Evolutionary conservation across 2,329 filamentous ascomycete genomes (phyloP).

Genomic region (Colletotrichum tanaceti): DNA sequence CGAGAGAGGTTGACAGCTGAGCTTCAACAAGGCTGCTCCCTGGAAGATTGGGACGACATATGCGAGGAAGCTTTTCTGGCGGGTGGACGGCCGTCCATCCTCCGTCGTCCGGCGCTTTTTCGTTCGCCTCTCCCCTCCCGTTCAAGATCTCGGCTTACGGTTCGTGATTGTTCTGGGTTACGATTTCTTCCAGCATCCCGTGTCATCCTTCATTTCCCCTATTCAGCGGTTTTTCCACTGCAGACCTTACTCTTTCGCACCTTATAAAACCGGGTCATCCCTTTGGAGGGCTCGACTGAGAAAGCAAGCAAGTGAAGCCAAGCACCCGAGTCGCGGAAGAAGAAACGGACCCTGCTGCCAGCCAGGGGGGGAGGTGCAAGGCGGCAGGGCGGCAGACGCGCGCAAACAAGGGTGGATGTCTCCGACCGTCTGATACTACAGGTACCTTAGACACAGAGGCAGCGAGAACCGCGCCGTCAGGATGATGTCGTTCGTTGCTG

Average conservation of each 20-base stretch:
- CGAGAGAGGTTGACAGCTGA: slow-evolving; percentile 12
- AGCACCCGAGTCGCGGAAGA: slow-evolving; percentile 1
- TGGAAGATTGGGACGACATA: background rate
- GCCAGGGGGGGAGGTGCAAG: background rate
- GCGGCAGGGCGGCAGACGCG: background rate
- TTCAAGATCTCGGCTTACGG: too few species aligned
- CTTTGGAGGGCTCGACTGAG: background rate
- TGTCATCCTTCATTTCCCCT: too few species aligned
- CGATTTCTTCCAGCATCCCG: too few species aligned
- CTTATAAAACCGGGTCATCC: background rate
- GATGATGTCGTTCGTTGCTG: slow-evolving; percentile 37
- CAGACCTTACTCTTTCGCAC: background rate
- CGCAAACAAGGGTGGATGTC: background rate
- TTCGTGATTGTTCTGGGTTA: too few species aligned
- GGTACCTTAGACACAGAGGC: too few species aligned
- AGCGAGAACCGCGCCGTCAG: too few species aligned
- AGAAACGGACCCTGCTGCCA: background rate
- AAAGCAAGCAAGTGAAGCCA: background rate
- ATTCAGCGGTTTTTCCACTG: background rate
- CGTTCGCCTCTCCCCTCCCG: too few species aligned
- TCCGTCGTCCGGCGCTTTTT: background rate
- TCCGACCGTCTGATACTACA: too few species aligned
- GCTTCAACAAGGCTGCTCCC: slow-evolving; percentile 11
- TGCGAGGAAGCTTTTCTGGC: too few species aligned
- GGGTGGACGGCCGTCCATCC: background rate